Evolutionary conservation across 805 yeast genomes (phyloP).

Genomic region (Myxozyma kluyveri): DNA sequence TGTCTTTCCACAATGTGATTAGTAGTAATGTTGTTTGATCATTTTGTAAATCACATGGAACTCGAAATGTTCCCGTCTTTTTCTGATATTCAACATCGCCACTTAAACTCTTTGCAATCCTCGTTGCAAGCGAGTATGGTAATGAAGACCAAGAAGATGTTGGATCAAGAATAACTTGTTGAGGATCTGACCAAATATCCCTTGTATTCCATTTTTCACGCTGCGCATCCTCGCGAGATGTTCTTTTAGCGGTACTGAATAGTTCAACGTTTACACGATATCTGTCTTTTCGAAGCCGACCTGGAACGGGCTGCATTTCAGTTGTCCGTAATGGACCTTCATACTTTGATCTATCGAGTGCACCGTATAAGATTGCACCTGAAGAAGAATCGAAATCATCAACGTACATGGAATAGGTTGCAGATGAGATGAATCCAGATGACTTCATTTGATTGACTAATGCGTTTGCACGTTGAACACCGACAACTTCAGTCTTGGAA

Average conservation of each 20-base stretch:
- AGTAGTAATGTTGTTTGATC: constrained; percentile 5
- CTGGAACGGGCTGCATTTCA: constrained; percentile 1
- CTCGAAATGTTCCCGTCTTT: constrained; percentile 6
- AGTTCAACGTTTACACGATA: constrained; percentile 1
- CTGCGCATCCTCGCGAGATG: not conserved
- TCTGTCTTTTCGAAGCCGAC: not conserved
- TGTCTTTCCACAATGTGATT: constrained; percentile 10
- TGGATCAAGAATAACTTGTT: constrained; percentile 9
- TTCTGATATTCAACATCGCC: constrained; percentile 3
- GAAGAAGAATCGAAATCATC: constrained; percentile 35
- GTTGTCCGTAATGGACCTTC: constrained; percentile 37
- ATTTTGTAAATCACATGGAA: constrained; percentile 1
- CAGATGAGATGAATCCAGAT: not conserved
- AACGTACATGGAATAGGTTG: constrained; percentile 48
- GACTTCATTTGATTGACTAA: not conserved
- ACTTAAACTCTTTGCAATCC: constrained; percentile 4
- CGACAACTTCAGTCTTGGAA: not conserved
- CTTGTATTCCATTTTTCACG: not conserved
- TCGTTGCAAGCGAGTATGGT: constrained; percentile 11
- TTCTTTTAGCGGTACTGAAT: not conserved
- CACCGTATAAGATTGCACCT: constrained; percentile 47
- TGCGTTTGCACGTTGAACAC: not conserved
- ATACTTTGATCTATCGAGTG: constrained; percentile 45
- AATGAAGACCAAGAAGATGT: constrained; percentile 16
- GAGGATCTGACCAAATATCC: not conserved